These are phyloP conservation scores for Chimonanthus salicifolius DNA, from an alignment of 164 flowering plant species.

Conservation along the genomic window DNA sequence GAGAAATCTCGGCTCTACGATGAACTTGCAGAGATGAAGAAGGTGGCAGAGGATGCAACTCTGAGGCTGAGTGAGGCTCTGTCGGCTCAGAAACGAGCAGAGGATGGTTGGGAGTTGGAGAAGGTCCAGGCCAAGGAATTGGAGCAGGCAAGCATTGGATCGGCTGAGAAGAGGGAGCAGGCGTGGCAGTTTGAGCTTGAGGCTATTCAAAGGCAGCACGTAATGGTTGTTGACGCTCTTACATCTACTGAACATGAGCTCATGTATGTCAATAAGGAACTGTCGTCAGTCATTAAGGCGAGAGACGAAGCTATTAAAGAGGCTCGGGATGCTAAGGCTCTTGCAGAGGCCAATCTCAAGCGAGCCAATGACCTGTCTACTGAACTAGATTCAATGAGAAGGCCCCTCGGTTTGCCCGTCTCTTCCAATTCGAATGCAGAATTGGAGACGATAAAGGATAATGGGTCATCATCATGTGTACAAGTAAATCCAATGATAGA, in stretches of 20 bases:
- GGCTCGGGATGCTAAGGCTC: constrained; percentile 15
- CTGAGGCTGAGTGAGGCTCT: constrained; percentile 29
- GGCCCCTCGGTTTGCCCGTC: constrained; percentile 11
- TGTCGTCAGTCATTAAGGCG: constrained; percentile 9
- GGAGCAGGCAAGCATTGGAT: constrained; percentile 21
- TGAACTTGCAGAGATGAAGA: constrained; percentile 43
- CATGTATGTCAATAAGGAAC: constrained; percentile 7
- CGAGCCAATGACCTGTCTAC: constrained; percentile 20
- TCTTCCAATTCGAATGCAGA: constrained; percentile 15
- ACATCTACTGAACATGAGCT: constrained; percentile 17
- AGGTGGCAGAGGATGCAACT: constrained; percentile 30
- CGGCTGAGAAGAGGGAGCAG: constrained; percentile 29
- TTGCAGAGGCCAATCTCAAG: constrained; percentile 12
- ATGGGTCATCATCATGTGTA: background rate
- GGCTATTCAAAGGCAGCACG: constrained; percentile 24
- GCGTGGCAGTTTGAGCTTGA: constrained; percentile 34
- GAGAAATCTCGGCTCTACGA: constrained; percentile 33
- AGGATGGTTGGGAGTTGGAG: constrained; percentile 9
- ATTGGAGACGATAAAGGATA: constrained; percentile 11
- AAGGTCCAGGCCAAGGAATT: constrained; percentile 14
- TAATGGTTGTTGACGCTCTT: constrained; percentile 20
- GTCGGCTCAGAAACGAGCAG: constrained; percentile 10
- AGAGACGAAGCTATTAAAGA: constrained; percentile 19
- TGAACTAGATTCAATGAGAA: constrained; percentile 30
- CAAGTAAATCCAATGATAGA: constrained; percentile 9